Conservation (phyloP, 305 asterid species). For the Solanum hybrid region DNA sequence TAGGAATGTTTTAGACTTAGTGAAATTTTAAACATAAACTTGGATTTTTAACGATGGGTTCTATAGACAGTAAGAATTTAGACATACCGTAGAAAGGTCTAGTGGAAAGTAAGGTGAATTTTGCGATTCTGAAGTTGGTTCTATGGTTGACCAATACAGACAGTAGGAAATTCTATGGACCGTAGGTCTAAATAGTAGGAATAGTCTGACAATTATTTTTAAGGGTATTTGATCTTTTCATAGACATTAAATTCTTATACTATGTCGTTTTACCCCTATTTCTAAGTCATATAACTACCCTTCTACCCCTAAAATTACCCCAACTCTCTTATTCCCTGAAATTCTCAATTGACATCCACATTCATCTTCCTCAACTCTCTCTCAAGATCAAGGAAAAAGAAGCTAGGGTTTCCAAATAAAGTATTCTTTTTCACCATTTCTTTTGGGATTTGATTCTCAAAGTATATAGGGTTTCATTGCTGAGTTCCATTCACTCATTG, state of each 20-base stretch:
- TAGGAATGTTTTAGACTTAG: background rate
- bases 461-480: background rate
- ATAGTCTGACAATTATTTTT: background rate
- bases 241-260: background rate
- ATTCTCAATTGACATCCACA: background rate
- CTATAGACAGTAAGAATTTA: background rate
- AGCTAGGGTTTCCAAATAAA: background rate
- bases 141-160: background rate
- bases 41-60: background rate
- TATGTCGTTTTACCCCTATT: background rate
- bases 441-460: background rate
- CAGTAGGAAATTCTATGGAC: background rate
- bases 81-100: background rate
- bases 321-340: background rate
- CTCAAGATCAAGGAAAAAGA: background rate
- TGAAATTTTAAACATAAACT: background rate
- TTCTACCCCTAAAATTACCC: background rate
- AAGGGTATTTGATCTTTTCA: background rate
- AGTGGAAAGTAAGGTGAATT: background rate
- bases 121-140: background rate
- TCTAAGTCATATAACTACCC: background rate
- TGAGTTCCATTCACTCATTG: background rate
- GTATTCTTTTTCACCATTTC: background rate
- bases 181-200: background rate
- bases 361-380: background rate